Evolutionary conservation across 257 asterid species (phyloP).

Genomic region (Solanum phureja): DNA sequence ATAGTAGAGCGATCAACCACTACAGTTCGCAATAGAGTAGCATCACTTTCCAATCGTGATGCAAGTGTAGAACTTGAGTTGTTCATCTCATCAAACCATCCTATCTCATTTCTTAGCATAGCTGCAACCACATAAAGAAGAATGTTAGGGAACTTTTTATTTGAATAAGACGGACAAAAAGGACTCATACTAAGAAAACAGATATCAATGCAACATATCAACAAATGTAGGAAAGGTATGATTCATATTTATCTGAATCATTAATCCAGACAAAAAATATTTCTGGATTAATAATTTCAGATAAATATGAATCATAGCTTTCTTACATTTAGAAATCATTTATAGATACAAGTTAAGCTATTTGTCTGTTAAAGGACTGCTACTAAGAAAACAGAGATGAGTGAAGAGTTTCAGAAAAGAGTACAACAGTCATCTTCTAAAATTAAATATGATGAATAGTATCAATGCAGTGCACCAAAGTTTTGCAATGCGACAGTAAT

Average conservation of each 20-base stretch:
- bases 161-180: neutral
- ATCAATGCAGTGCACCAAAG: neutral
- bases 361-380: neutral
- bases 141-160: neutral
- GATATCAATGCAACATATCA: neutral
- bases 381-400: neutral
- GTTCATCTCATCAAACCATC: slow-evolving; percentile 77
- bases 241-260: neutral
- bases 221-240: neutral
- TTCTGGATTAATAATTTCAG: neutral
- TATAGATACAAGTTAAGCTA: neutral
- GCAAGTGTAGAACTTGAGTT: slow-evolving; percentile 86
- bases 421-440: neutral
- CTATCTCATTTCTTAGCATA: slow-evolving; percentile 88
- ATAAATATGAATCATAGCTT: neutral
- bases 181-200: neutral
- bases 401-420: neutral
- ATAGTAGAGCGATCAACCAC: slow-evolving; percentile 91
- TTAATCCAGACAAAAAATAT: neutral
- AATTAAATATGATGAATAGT: neutral
- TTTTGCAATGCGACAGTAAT: neutral
- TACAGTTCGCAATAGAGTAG: slow-evolving; percentile 66
- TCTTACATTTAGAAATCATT: neutral
- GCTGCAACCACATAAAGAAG: slow-evolving; percentile 38
- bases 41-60: slow-evolving; percentile 74